These are phyloP conservation scores for Tylopilus sp. DNA, from an alignment of 1,284 basidiomycete genomes.

Conservation along the genomic window DNA sequence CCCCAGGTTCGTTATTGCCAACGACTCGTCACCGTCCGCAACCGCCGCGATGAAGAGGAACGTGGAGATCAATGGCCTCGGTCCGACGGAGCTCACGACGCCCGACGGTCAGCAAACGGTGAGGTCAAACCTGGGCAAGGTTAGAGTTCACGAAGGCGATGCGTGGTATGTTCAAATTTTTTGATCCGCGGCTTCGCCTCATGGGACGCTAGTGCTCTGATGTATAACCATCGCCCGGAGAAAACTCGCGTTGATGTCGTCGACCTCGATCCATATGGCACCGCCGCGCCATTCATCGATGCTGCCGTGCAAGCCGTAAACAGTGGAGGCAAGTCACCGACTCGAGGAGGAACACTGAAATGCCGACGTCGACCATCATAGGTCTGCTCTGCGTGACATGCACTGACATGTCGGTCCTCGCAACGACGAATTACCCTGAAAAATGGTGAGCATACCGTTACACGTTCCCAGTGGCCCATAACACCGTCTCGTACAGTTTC, in stretches of 20 bases:
- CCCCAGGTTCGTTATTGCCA: constrained; percentile 80
- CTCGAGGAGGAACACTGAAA: not conserved
- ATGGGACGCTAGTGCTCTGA: constrained; percentile 58
- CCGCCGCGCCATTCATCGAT: constrained; percentile 95
- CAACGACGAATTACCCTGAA: constrained; percentile 93
- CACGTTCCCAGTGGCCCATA: not conserved
- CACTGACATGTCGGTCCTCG: constrained; percentile 92
- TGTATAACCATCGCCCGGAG: constrained; percentile 85
- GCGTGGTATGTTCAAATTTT: constrained; percentile 63
- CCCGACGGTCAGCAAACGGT: constrained; percentile 17
- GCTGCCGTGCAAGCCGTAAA: constrained; percentile 90
- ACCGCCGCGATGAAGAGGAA: constrained; percentile 87
- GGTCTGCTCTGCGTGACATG: constrained; percentile 95
- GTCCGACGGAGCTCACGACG: constrained; percentile 33
- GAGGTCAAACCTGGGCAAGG: constrained; percentile 46
- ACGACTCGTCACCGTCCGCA: constrained; percentile 85
- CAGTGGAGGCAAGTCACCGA: constrained; percentile 66
- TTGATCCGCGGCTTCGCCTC: not conserved
- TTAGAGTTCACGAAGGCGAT: constrained; percentile 86
- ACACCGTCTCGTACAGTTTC: constrained; percentile 50
- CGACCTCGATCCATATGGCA: constrained; percentile 97
- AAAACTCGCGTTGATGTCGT: constrained; percentile 84
- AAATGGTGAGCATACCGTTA: constrained; percentile 66
- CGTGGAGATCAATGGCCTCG: constrained; percentile 83
- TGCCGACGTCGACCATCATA: constrained; percentile 3